Base-by-base conservation (phyloP, 257 asterid genomes). In the Nicotiana sylvestris region DNA sequence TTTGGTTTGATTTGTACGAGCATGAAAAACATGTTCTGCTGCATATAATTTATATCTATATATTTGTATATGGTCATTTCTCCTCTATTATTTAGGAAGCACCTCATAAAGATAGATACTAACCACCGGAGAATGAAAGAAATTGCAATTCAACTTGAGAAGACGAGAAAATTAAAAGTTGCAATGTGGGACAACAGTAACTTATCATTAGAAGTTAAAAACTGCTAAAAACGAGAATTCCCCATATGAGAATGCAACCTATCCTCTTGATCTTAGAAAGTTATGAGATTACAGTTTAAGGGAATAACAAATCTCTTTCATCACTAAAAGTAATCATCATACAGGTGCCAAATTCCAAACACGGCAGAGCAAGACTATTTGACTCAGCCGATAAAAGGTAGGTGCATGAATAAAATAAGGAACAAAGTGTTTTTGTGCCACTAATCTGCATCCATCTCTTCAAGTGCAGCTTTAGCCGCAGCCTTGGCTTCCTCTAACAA, bases 371-470 rank as follows among this genome's bases (percentile, higher is more conserved):
- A 30, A 72, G 39, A 43, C 78, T 11, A 72, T 21, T 46, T 46
- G 39, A 46, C 4, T 76, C 64, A 29, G 46, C 6, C 51, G 27
- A 25, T 51, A 15, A 15, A 74, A 74, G 43, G 3, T 65, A 65
- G 39, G n/a, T 65, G 15, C 70, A 12, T 12, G 70, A 16, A 30
- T 29, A 51, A 21, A 7, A 76, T 27, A 29, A 18, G n/a, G 46
- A 51, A 1, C 39, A 15, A 53, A 16, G 64, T 51, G 64, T 27
- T 5, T 15, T 51, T 51, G 64, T 1, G 25, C 21, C 51, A 65
- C 60, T 92, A 95, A 88, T 93, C 98, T 21, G 98, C 98, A 86
- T 95, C 99, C 98, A 95, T 95, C 86, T 95, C 99, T 87, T 95
- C 99, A 13, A 95, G 97, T 7, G 99, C 99, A 17, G 93, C 95